phyloP scores from a whole-genome alignment of 2,329 filamentous ascomycete species.

The Ceratocystis ficicola region DNA sequence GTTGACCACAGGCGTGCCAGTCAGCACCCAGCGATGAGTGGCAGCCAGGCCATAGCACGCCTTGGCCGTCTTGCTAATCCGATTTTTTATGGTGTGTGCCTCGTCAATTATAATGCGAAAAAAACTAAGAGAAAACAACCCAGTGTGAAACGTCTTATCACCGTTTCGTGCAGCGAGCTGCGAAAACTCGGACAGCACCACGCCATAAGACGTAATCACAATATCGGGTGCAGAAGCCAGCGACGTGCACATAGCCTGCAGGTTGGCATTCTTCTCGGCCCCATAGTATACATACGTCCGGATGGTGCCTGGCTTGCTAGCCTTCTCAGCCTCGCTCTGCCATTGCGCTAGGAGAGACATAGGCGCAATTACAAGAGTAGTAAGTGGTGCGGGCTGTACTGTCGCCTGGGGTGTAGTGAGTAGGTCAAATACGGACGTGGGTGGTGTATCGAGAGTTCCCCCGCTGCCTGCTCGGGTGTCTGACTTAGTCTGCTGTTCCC shows the following conservation, averaged over 20 bases:
- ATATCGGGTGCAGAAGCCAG: constrained; percentile 68
- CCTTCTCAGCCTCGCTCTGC: constrained; percentile 89
- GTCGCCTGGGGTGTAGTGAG: constrained; percentile 13
- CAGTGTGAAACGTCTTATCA: constrained; percentile 51
- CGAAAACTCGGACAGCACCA: constrained; percentile 73
- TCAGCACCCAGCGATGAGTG: constrained; percentile 81
- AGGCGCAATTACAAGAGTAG: constrained; percentile 88
- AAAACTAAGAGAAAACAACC: constrained; percentile 85
- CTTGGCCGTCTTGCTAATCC: constrained; percentile 83
- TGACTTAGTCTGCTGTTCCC: constrained; percentile 1
- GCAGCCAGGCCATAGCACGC: constrained; percentile 86
- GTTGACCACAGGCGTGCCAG: constrained; percentile 94
- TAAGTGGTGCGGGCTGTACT: constrained; percentile 63
- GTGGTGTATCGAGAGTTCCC: not conserved
- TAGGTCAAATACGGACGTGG: constrained; percentile 14
- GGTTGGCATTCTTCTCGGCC: constrained; percentile 64
- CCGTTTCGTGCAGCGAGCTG: constrained; percentile 37
- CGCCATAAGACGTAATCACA: constrained; percentile 89
- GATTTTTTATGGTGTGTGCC: constrained; percentile 83
- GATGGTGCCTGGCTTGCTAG: constrained; percentile 70
- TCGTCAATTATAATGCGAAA: constrained; percentile 94
- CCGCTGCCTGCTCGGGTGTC: not conserved
- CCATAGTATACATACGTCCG: constrained; percentile 88
- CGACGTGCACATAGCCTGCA: constrained; percentile 73
- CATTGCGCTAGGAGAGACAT: constrained; percentile 96